Evolutionary conservation across 306 rosid species (phyloP).

Genomic region (Medicago arabica): DNA sequence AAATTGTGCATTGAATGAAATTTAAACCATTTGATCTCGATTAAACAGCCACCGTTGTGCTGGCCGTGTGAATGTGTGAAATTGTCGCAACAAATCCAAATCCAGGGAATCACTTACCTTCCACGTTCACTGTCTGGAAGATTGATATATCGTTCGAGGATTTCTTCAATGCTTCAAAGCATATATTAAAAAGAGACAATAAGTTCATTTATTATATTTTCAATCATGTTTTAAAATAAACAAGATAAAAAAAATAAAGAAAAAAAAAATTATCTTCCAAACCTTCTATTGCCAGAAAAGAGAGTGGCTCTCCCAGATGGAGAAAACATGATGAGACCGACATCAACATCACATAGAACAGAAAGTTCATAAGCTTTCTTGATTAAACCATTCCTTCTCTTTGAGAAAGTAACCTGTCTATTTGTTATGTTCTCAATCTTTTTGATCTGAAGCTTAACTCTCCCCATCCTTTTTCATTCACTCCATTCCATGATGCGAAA

Average conservation of each 20-base stretch:
- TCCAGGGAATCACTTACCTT: conserved; percentile 44
- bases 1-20: no score
- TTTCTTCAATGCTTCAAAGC: conserved; percentile 63
- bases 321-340: conserved; percentile 73
- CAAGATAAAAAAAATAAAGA: not conserved
- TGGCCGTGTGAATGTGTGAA: not conserved
- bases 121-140: conserved; percentile 52
- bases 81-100: not conserved
- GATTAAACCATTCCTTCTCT: conserved; percentile 70
- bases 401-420: conserved; percentile 82
- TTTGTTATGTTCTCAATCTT: conserved; percentile 67
- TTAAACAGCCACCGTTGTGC: not conserved
- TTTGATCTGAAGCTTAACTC: conserved; percentile 76
- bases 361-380: conserved; percentile 82
- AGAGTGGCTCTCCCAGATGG: conserved; percentile 62
- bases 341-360: conserved; percentile 81
- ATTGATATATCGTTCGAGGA: conserved; percentile 60
- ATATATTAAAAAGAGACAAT: not conserved
- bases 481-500: not conserved
- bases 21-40: not conserved
- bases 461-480: conserved; percentile 58
- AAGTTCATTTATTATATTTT: not conserved
- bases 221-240: not conserved
- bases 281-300: conserved; percentile 66
- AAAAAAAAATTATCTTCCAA: not conserved